Evolutionary conservation across 2,329 filamentous ascomycete species (phyloP).

Genomic region (Malbranchea zuffiana): DNA sequence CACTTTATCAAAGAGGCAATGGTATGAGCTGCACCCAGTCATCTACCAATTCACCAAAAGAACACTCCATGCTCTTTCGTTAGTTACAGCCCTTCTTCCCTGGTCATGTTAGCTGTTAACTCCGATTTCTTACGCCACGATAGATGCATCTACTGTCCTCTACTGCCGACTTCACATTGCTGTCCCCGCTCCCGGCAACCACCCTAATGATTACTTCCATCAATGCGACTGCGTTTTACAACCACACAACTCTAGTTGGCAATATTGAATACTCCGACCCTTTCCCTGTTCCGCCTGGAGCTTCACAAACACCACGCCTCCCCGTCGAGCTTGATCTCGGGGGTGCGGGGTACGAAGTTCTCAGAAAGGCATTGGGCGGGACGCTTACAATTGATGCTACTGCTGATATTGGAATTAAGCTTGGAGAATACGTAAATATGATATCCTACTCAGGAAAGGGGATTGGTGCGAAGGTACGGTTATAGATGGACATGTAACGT

Average conservation of each 20-base stretch:
- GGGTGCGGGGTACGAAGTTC: constrained; percentile 70
- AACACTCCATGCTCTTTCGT: background rate
- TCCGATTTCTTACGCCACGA: constrained; percentile 3
- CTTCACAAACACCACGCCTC: constrained; percentile 60
- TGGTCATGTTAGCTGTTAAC: background rate
- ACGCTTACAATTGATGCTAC: constrained; percentile 64
- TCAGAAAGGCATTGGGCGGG: constrained; percentile 70
- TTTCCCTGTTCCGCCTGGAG: constrained; percentile 66
- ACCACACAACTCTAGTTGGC: constrained; percentile 66
- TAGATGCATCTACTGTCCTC: constrained; percentile 75
- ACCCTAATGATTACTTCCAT: constrained; percentile 67
- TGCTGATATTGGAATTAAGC: constrained; percentile 61
- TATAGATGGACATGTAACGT: constrained; percentile 17
- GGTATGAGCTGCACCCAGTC: constrained; percentile 33
- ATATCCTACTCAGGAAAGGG: constrained; percentile 61
- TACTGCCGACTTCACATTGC: constrained; percentile 70
- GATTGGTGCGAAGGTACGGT: constrained; percentile 54
- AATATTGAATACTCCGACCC: constrained; percentile 62
- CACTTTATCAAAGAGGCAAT: constrained; percentile 78
- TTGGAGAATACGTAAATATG: constrained; percentile 64
- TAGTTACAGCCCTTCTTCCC: background rate
- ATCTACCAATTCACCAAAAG: constrained; percentile 4
- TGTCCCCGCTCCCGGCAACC: constrained; percentile 63
- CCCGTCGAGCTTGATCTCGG: constrained; percentile 72
- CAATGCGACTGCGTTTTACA: constrained; percentile 77